Percentiles rank a stretch among this genome's conserved stretches.
phyloP scores from a whole-genome alignment of 306 rosid genomes.

The Bauhinia variegata region DNA sequence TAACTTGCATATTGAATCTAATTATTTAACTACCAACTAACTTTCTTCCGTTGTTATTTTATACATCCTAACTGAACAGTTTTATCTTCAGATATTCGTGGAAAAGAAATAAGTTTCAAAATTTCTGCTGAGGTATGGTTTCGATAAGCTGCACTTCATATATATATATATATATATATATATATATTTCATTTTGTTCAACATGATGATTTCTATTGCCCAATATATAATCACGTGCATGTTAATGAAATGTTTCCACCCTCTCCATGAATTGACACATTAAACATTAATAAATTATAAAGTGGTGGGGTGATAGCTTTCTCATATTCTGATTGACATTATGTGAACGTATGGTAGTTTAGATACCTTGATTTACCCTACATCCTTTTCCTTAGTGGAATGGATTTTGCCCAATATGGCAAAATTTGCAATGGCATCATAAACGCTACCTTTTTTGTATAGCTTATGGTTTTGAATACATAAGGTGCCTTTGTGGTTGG shows the following conservation, averaged over 20 bases:
- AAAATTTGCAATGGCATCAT: slow-evolving; percentile 2
- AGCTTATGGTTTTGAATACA: slow-evolving; percentile 2
- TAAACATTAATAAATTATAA: not conserved
- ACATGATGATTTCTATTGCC: not conserved
- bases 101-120: slow-evolving; percentile 34
- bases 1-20: not conserved
- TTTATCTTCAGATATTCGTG: slow-evolving; percentile 32
- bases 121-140: slow-evolving; percentile 44
- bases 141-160: not conserved
- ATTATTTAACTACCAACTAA: not conserved
- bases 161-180: no score
- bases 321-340: not conserved
- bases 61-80: slow-evolving; percentile 2
- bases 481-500: slow-evolving; percentile 22
- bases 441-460: not conserved
- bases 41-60: slow-evolving; percentile 1
- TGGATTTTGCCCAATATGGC: not conserved
- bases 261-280: not conserved
- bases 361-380: not conserved
- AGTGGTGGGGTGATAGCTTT: no score
- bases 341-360: not conserved
- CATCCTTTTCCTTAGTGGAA: not conserved
- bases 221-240: not conserved
- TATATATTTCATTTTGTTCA: not conserved
- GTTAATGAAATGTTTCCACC: slow-evolving; percentile 1